A percentile compares a stretch with the other conserved stretches of the same genome.
Evolutionary conservation across 495 filamentous ascomycete species (phyloP).

Genomic region (Coniosporium apollinis): DNA sequence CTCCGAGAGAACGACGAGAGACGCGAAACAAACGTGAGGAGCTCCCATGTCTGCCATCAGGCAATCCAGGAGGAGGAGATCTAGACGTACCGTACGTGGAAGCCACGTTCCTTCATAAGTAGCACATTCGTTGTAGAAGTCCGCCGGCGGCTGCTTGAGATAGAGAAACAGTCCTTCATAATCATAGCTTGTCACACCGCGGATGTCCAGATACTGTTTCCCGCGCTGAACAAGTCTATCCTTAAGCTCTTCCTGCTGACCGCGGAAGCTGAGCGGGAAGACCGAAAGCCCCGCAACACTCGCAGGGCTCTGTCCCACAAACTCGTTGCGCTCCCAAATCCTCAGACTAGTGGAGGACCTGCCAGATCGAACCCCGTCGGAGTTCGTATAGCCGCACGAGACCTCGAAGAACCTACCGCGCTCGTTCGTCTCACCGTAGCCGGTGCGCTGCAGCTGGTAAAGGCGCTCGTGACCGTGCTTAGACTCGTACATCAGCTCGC

Average conservation of each 20-base stretch:
- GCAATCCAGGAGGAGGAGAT: slow-evolving; percentile 75
- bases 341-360: no score
- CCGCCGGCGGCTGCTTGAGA: slow-evolving; percentile 62
- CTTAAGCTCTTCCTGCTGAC: slow-evolving; percentile 47
- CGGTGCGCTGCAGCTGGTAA: slow-evolving; percentile 71
- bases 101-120: slow-evolving; percentile 80
- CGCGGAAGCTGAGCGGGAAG: slow-evolving; percentile 73
- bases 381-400: slow-evolving; percentile 67
- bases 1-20: no score
- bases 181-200: slow-evolving; percentile 72
- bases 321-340: slow-evolving; percentile 53
- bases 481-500: slow-evolving; percentile 63
- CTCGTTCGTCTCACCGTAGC: slow-evolving; percentile 53
- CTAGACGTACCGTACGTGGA: slow-evolving; percentile 72
- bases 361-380: slow-evolving; percentile 64
- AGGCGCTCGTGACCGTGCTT: slow-evolving; percentile 63
- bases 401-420: slow-evolving; percentile 67
- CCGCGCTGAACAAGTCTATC: slow-evolving; percentile 68
- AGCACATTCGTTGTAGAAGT: slow-evolving; percentile 85
- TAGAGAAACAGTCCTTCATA: slow-evolving; percentile 70
- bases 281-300: slow-evolving; percentile 65
- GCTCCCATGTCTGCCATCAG: no score
- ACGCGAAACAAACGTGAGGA: no score
- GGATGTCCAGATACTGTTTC: slow-evolving; percentile 62
- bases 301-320: slow-evolving; percentile 62